Evolutionary conservation across 1,284 basidiomycete genomes (phyloP), one percentile per base, ranked within the genome.

Genomic region (Ceratobasidium sp.): DNA sequence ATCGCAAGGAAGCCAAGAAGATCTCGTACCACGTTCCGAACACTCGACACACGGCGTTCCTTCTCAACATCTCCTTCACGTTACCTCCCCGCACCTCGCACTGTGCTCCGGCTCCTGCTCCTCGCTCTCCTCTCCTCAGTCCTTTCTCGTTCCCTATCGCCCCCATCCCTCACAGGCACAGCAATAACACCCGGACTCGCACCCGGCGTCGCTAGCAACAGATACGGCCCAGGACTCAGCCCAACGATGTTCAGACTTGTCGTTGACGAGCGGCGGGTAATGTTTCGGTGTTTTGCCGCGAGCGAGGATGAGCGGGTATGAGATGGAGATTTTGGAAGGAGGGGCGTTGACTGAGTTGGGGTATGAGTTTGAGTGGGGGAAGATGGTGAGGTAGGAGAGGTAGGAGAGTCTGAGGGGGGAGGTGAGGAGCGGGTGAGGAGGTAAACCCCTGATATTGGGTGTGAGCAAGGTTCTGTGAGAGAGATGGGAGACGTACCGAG

Each of bases 361-460:
- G 46, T 58, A 50, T 50, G 41, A 9, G 38, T 21, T 23, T 26
- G 54, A 50, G 21, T 46, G 7, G 54, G 61, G 44, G 72, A 54
- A 11, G 50, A 26, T n/a, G 54, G 30, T 23, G 35, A 32, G 6
- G 54, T 55, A n/a, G 44, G 46, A n/a, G 52, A 46, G 28, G 41
- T 5, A 1, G 55, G 16, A n/a, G 66, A 44, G 23, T 70, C 38
- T 23, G 46, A 50, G 43, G 35, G 57, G 57, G 61, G 46, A 23
- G 28, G n/a, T 23, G 75, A 62, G 4, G 75, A 44, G 5, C 75
- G 66, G 14, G 83, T 84, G 44, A 84, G 78, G 49, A 84, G 79
- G 80, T 95, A 95, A 1, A 98, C 95, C 0, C 96, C 66, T 69
- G 18, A 23, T 18, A 35, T 8, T 32, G 16, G n/a, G 30, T 5